Evolutionary conservation across 805 yeast genomes (phyloP).

Genomic region (Ogataea neopini): DNA sequence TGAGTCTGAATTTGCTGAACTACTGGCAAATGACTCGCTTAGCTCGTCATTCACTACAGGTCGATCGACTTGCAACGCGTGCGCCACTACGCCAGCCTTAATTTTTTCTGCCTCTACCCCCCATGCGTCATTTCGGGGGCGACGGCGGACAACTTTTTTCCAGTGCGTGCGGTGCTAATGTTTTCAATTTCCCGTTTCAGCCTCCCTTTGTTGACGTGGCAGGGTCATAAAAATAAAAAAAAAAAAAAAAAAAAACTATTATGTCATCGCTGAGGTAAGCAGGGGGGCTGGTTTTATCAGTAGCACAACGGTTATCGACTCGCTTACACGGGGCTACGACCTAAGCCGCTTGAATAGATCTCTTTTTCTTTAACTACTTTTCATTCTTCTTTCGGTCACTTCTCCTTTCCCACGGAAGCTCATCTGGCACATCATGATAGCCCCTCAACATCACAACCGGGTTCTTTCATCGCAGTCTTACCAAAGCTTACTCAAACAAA

Average conservation of each 20-base stretch:
- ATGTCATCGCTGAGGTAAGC: not conserved
- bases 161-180: not conserved
- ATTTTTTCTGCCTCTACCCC: not conserved
- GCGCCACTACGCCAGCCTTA: not conserved
- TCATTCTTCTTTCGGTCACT: not conserved
- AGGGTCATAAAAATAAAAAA: not conserved
- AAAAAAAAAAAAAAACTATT: not conserved
- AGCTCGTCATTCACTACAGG: too few species aligned
- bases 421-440: not conserved
- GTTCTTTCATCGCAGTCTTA: constrained; percentile 2
- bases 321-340: not conserved
- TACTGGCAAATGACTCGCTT: too few species aligned
- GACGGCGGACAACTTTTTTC: constrained; percentile 8
- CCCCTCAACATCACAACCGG: not conserved
- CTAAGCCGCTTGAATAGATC: too few species aligned
- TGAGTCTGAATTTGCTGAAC: too few species aligned
- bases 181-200: constrained; percentile 8
- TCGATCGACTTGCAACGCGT: constrained; percentile 2
- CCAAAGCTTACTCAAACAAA: not conserved
- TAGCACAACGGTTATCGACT: not conserved
- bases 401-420: too few species aligned
- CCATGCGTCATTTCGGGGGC: constrained; percentile 1
- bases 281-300: constrained; percentile 6
- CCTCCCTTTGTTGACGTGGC: constrained; percentile 8
- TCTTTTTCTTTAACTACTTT: not conserved